phyloP scores from a whole-genome alignment of 805 yeast species.

The Candida silvicultrix region DNA sequence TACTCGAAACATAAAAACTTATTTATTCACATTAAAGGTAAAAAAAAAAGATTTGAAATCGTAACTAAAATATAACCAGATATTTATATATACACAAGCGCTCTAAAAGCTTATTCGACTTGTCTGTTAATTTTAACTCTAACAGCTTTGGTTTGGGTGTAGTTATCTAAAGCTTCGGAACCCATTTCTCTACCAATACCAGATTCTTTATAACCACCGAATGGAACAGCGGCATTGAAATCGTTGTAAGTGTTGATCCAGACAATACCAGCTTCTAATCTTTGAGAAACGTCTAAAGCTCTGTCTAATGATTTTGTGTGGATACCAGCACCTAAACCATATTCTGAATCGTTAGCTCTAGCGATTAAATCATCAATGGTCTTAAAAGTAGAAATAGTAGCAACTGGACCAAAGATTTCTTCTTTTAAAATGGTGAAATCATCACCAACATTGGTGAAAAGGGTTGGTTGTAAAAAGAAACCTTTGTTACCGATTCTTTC shows the following conservation, averaged over 20 bases:
- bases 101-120: slow-evolving; percentile 8
- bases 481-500: slow-evolving; percentile 50
- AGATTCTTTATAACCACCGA: slow-evolving; percentile 64
- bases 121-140: slow-evolving; percentile 37
- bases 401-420: slow-evolving; percentile 66
- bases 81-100: neutral
- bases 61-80: neutral
- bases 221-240: slow-evolving; percentile 62
- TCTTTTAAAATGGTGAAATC: slow-evolving; percentile 49
- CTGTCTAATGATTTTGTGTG: slow-evolving; percentile 50
- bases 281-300: slow-evolving; percentile 47
- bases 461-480: slow-evolving; percentile 56
- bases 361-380: slow-evolving; percentile 49
- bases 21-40: neutral
- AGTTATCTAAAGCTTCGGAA: slow-evolving; percentile 56
- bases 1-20: neutral
- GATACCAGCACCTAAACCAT: slow-evolving; percentile 64
- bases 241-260: slow-evolving; percentile 67
- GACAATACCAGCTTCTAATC: slow-evolving; percentile 55
- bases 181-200: slow-evolving; percentile 77
- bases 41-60: too few relatives aligned
- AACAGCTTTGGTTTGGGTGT: slow-evolving; percentile 60
- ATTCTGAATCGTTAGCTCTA: slow-evolving; percentile 51
- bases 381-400: slow-evolving; percentile 51
- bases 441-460: slow-evolving; percentile 48